These are phyloP conservation scores for Debaryomyces hansenii DNA, from an alignment of 805 yeast species.

Conservation along the genomic window DNA sequence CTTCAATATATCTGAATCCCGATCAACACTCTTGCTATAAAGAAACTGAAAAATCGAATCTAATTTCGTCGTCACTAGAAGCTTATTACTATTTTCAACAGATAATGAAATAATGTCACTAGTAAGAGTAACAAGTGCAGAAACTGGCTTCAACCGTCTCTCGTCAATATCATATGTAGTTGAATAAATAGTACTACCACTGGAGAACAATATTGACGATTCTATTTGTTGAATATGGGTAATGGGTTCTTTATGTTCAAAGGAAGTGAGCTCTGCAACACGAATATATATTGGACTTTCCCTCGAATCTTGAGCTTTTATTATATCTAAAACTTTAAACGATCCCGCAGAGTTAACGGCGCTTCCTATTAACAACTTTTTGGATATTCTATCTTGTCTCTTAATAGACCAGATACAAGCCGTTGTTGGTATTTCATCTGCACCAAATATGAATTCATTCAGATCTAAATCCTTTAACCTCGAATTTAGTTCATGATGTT, in stretches of 20 bases:
- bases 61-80: slow-evolving; percentile 29
- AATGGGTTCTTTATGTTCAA: slow-evolving; percentile 32
- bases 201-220: slow-evolving; percentile 31
- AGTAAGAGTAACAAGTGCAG: slow-evolving; percentile 22
- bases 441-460: slow-evolving; percentile 16
- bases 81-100: slow-evolving; percentile 14
- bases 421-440: slow-evolving; percentile 31
- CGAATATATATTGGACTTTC: slow-evolving; percentile 12
- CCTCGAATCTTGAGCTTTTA: slow-evolving; percentile 14
- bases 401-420: slow-evolving; percentile 36
- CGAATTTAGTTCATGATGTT: slow-evolving; percentile 21
- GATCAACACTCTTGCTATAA: slow-evolving; percentile 9
- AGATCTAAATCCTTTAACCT: slow-evolving; percentile 7
- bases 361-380: slow-evolving; percentile 37
- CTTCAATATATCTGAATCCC: slow-evolving; percentile 9
- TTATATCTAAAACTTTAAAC: slow-evolving; percentile 36
- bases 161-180: slow-evolving; percentile 34
- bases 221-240: slow-evolving; percentile 33
- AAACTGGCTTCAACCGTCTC: slow-evolving; percentile 30
- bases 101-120: slow-evolving; percentile 30
- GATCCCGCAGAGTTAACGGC: slow-evolving; percentile 21
- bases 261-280: slow-evolving; percentile 31
- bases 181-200: slow-evolving; percentile 27
- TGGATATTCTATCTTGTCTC: slow-evolving; percentile 29
- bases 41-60: slow-evolving; percentile 36